phyloP scores from a whole-genome alignment of 306 rosid species.

The Herpetospermum pedunculosum region DNA sequence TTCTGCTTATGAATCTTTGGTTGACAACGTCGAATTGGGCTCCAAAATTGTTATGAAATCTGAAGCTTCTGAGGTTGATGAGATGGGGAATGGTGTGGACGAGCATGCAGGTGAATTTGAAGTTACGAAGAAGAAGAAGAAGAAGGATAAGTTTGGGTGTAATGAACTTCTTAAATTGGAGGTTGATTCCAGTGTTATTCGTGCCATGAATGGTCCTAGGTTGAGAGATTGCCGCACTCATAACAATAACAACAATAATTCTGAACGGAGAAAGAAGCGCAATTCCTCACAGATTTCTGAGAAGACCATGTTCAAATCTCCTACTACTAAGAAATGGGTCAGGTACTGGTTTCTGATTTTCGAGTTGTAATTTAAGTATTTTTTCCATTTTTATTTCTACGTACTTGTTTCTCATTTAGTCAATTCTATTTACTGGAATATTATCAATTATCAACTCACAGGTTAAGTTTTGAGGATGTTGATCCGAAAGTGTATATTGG shows the following conservation, averaged over 20 bases:
- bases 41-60: background rate
- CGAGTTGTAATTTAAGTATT: background rate
- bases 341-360: constrained; percentile 26
- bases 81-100: background rate
- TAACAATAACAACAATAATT: constrained; percentile 4
- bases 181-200: constrained; percentile 41
- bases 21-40: constrained; percentile 12
- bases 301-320: constrained; percentile 31
- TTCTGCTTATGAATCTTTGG: constrained; percentile 10
- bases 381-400: background rate
- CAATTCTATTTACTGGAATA: background rate
- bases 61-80: background rate
- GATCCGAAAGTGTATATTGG: constrained; percentile 69
- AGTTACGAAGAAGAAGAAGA: constrained; percentile 22
- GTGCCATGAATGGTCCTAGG: constrained; percentile 42
- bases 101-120: constrained; percentile 2
- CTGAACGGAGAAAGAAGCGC: constrained; percentile 25
- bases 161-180: constrained; percentile 63
- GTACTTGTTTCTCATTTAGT: background rate
- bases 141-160: constrained; percentile 38
- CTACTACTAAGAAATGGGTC: constrained; percentile 64
- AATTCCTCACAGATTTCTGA: constrained; percentile 26
- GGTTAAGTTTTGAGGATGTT: constrained; percentile 59
- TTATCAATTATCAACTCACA: constrained; percentile 24
- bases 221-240: constrained; percentile 62